Percentiles rank a stretch among this genome's conserved stretches.
These are phyloP conservation scores for Priceomyces melissophilus DNA, from an alignment of 805 yeast genomes.

Conservation along the genomic window DNA sequence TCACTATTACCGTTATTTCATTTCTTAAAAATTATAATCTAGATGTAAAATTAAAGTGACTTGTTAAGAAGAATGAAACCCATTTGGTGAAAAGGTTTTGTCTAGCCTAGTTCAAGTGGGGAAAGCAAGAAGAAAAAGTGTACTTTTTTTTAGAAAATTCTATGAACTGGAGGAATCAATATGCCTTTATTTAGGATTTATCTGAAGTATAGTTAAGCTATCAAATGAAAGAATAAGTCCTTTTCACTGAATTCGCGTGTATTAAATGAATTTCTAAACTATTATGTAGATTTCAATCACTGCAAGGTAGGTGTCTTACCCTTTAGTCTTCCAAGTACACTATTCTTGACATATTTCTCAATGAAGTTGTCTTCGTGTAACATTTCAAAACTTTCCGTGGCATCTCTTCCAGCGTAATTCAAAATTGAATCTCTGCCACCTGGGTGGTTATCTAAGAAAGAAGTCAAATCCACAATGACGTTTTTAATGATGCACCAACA, in stretches of 20 bases:
- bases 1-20: slow-evolving; percentile 1
- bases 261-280: slow-evolving; percentile 1
- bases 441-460: slow-evolving; percentile 48
- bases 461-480: slow-evolving; percentile 45
- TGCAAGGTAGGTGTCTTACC: slow-evolving; percentile 45
- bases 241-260: not conserved
- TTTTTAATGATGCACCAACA: slow-evolving; percentile 56
- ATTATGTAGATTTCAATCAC: slow-evolving; percentile 8
- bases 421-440: slow-evolving; percentile 59
- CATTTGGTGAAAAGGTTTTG: slow-evolving; percentile 1
- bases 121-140: slow-evolving; percentile 2
- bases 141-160: slow-evolving; percentile 4
- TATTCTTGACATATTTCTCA: slow-evolving; percentile 43
- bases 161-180: not conserved
- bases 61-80: slow-evolving; percentile 2
- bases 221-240: not conserved
- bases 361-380: slow-evolving; percentile 57
- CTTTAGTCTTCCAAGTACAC: slow-evolving; percentile 51
- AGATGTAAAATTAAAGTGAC: slow-evolving; percentile 6
- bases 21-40: slow-evolving; percentile 4
- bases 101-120: not conserved
- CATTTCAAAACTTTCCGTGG: slow-evolving; percentile 49
- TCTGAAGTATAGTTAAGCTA: too few species aligned
- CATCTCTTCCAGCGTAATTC: slow-evolving; percentile 46
- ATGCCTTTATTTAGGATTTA: too few species aligned